Evolutionary conservation across 805 yeast genomes (phyloP).

Genomic region (Starmerella sirachaensis): DNA sequence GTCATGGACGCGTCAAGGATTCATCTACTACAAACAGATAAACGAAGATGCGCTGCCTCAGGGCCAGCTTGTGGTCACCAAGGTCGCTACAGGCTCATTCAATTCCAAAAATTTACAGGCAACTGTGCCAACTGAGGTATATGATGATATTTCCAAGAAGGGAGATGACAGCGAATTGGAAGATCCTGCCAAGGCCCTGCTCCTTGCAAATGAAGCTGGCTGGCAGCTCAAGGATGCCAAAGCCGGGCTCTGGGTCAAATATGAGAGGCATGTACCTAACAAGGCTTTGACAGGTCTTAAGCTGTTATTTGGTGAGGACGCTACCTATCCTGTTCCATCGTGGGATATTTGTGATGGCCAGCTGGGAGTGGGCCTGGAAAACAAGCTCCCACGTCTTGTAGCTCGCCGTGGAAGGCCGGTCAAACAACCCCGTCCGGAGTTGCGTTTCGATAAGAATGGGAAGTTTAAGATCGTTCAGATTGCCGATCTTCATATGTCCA

Average conservation of each 20-base stretch:
- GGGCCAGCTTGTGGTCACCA: constrained; percentile 25
- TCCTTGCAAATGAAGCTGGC: constrained; percentile 26
- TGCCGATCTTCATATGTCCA: constrained; percentile 85
- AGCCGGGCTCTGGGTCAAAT: constrained; percentile 50
- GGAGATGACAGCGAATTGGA: constrained; percentile 10
- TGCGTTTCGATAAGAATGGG: constrained; percentile 27
- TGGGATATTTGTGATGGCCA: constrained; percentile 40
- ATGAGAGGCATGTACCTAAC: constrained; percentile 32
- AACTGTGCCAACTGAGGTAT: constrained; percentile 18
- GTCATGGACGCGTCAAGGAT: constrained; percentile 36
- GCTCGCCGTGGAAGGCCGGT: constrained; percentile 19
- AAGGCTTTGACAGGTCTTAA: constrained; percentile 46
- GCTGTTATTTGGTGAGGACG: constrained; percentile 58
- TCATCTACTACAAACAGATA: constrained; percentile 28
- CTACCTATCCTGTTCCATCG: constrained; percentile 62
- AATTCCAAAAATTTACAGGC: background rate
- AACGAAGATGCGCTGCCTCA: constrained; percentile 27
- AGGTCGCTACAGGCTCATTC: constrained; percentile 6
- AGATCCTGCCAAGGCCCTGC: constrained; percentile 14
- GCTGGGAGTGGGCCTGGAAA: constrained; percentile 16
- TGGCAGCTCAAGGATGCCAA: constrained; percentile 23
- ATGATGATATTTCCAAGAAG: constrained; percentile 7
- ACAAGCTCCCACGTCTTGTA: constrained; percentile 25
- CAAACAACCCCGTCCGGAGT: constrained; percentile 10
- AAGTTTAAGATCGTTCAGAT: constrained; percentile 73